Evolutionary conservation across 768 basidiomycete genomes (phyloP).

Genomic region (Coprinopsis sp.): DNA sequence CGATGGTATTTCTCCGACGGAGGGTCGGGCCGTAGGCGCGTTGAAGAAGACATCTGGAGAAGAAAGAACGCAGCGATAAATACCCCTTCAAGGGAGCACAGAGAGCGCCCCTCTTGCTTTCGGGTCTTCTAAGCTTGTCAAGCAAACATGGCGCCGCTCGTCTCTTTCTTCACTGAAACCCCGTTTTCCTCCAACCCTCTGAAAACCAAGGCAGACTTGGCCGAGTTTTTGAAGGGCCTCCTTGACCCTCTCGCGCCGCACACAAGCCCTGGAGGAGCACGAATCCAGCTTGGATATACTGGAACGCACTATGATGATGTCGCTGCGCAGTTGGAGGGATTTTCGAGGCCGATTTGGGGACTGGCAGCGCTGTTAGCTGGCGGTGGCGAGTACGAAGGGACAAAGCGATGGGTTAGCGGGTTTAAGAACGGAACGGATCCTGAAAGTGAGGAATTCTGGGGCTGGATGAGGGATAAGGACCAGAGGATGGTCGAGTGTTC

Average conservation of each 20-base stretch:
- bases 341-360: slow-evolving; percentile 75
- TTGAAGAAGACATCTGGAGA: too few relatives aligned
- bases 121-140: background rate
- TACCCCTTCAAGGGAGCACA: too few relatives aligned
- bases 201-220: slow-evolving; percentile 55
- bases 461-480: slow-evolving; percentile 66
- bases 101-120: background rate
- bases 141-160: slow-evolving; percentile 18
- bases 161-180: slow-evolving; percentile 31
- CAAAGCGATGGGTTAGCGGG: slow-evolving; percentile 59
- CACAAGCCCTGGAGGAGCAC: slow-evolving; percentile 70
- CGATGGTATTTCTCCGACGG: too few relatives aligned
- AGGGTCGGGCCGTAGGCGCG: too few relatives aligned
- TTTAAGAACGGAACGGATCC: slow-evolving; percentile 69
- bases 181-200: slow-evolving; percentile 58
- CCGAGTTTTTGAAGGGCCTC: slow-evolving; percentile 48
- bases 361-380: slow-evolving; percentile 62
- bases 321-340: slow-evolving; percentile 72
- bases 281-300: slow-evolving; percentile 63
- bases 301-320: slow-evolving; percentile 71
- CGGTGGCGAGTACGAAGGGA: slow-evolving; percentile 55
- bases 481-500: slow-evolving; percentile 83
- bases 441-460: slow-evolving; percentile 67
- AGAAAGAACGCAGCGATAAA: too few relatives aligned
- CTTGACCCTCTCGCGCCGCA: slow-evolving; percentile 64